phyloP scores from a whole-genome alignment of 2,329 filamentous ascomycete genomes.

The Pseudonectria buxi region DNA sequence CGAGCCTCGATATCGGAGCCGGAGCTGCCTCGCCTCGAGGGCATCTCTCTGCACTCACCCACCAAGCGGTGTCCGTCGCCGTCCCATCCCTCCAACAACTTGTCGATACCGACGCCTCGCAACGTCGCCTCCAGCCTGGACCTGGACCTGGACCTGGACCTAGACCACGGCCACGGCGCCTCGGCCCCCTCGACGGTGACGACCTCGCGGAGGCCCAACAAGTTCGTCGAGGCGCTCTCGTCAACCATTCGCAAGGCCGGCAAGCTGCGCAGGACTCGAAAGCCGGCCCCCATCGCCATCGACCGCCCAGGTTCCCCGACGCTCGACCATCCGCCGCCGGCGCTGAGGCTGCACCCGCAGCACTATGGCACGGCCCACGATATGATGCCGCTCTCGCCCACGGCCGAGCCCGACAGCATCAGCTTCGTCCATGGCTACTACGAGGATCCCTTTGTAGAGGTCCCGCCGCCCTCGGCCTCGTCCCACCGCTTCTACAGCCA shows the following conservation, averaged over 20 bases:
- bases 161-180: no score
- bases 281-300: slow-evolving; percentile 10
- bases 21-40: slow-evolving; percentile 40
- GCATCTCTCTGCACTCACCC: slow-evolving; percentile 39
- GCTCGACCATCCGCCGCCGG: slow-evolving; percentile 26
- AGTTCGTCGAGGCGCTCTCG: slow-evolving; percentile 35
- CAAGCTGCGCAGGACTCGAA: slow-evolving; percentile 26
- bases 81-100: slow-evolving; percentile 24
- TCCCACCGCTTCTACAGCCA: slow-evolving; percentile 26
- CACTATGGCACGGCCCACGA: slow-evolving; percentile 15
- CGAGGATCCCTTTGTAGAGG: slow-evolving; percentile 34
- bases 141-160: no score
- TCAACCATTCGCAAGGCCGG: slow-evolving; percentile 36
- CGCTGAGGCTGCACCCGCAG: slow-evolving; percentile 26
- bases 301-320: slow-evolving; percentile 26
- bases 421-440: slow-evolving; percentile 31
- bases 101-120: slow-evolving; percentile 27
- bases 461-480: slow-evolving; percentile 18
- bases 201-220: slow-evolving; percentile 28
- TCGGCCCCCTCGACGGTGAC: no score
- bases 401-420: slow-evolving; percentile 19
- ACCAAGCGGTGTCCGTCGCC: slow-evolving; percentile 19
- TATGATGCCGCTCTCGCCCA: slow-evolving; percentile 19
- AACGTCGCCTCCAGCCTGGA: slow-evolving; percentile 17
- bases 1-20: slow-evolving; percentile 40